Evolutionary conservation across 495 filamentous ascomycete genomes (phyloP), one percentile per base, ranked within the genome.

Genomic region (Amniculicola lignicola): DNA sequence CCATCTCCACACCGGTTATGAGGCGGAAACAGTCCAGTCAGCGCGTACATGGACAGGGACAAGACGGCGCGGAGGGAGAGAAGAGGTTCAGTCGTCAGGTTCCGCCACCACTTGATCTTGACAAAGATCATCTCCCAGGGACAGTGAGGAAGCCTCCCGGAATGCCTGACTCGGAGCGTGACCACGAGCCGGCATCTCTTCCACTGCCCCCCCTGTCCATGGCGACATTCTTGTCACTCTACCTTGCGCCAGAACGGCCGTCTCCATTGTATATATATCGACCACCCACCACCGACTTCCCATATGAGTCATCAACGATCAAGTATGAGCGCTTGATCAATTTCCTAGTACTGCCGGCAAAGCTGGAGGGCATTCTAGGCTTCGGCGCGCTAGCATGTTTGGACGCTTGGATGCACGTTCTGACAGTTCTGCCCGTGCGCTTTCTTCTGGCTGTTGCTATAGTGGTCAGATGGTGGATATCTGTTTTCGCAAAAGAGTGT

Each of bases 371-470:
- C 49, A 80, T 89, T 0, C 77, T 99, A 16, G 82, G 80, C 61
- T 97, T 99, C 73, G 93, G 93, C 5, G 81, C 86, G 9, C 65
- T 96, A 19, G 89, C 92, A 24, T 97, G 93, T 69, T 74, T 97
- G 25, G 93, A 99, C 73, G 85, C 90, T n/a, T 99, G 92, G 93
- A 78, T 97, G 3, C 90, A 94, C 70, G 90, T 90, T 0, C 95
- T 97, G 55, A 99, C 94, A 0, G 90, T 99, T 25, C 73, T 97
- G 5, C 93, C 93, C 10, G 77, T 99, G 48, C 82, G 93, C 0
- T 97, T 99, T 67, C 67, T 91, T 46, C 89, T 90, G 57, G 90
- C 93, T 9, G 57, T 91, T 0, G 80, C 83, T 1, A 82, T 97
- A 1, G 71, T 97, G 24, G 68, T 82, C 1, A 78, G 77, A 49